These are phyloP conservation scores for Suhomyces sp. DNA, from an alignment of 805 yeast species.

Conservation along the genomic window DNA sequence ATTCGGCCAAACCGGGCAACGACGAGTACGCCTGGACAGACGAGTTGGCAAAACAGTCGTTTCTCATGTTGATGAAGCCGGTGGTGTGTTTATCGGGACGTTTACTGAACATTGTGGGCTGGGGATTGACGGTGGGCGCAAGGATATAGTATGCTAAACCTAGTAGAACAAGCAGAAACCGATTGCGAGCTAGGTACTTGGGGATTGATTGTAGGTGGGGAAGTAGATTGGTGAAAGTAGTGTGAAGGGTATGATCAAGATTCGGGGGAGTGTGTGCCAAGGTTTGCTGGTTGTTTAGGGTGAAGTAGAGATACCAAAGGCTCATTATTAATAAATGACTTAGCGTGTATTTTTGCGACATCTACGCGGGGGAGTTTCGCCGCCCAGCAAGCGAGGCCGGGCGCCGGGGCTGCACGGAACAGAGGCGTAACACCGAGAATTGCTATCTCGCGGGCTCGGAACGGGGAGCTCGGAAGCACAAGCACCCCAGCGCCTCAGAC, in stretches of 20 bases:
- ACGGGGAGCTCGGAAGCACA: no score
- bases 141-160: conserved; percentile 10
- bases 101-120: conserved; percentile 37
- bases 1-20: conserved; percentile 55
- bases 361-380: background rate
- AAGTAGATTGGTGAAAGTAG: background rate
- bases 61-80: conserved; percentile 76
- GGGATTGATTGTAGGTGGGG: background rate
- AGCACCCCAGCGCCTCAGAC: no score
- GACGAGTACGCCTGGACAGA: conserved; percentile 77
- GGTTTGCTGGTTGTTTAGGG: background rate
- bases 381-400: background rate
- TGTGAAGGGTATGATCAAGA: background rate
- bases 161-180: background rate
- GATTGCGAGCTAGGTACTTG: background rate
- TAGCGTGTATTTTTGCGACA: background rate
- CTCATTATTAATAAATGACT: background rate
- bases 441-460: background rate
- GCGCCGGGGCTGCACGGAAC: background rate
- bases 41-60: conserved; percentile 92
- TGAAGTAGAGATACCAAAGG: background rate
- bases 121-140: conserved; percentile 10
- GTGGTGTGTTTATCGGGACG: conserved; percentile 75
- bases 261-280: background rate
- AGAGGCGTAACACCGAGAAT: background rate